A percentile compares a stretch with the other conserved stretches of the same genome.
These are phyloP conservation scores for Lactuca sativa DNA, from an alignment of 129 eudicot species.

Conservation along the genomic window DNA sequence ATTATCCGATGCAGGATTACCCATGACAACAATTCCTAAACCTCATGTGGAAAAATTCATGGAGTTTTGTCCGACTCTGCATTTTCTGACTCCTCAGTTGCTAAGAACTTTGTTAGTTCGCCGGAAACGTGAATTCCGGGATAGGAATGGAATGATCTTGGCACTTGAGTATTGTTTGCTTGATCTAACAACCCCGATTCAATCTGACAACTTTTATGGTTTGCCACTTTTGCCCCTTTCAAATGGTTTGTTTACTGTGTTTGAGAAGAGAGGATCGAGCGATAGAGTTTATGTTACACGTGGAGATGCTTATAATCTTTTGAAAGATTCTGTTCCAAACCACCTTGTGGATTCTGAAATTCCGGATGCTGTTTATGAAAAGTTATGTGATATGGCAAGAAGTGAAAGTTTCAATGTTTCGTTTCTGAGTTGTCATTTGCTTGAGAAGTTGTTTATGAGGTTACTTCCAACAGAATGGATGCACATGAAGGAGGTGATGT, in stretches of 20 bases:
- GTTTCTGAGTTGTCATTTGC: conserved; percentile 61
- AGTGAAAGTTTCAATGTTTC: conserved; percentile 73
- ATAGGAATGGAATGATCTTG: conserved; percentile 63
- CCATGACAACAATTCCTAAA: conserved; percentile 62
- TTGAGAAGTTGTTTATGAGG: conserved; percentile 73
- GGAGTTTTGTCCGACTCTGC: conserved; percentile 79
- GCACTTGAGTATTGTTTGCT: conserved; percentile 90
- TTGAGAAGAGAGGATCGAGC: conserved; percentile 61
- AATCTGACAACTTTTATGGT: conserved; percentile 59
- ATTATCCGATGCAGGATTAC: conserved; percentile 84
- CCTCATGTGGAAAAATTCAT: conserved; percentile 66
- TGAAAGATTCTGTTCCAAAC: conserved; percentile 76
- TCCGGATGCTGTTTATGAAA: conserved; percentile 56
- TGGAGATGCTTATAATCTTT: conserved; percentile 79
- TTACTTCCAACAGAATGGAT: conserved; percentile 91
- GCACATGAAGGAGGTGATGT: conserved; percentile 72
- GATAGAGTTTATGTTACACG: conserved; percentile 70
- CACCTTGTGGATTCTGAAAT: conserved; percentile 71
- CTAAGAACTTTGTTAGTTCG: conserved; percentile 75
- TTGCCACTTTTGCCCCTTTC: conserved; percentile 84
- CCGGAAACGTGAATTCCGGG: conserved; percentile 76
- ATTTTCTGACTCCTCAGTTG: conserved; percentile 84
- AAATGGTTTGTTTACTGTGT: conserved; percentile 64
- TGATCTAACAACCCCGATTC: conserved; percentile 61
- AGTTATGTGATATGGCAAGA: conserved; percentile 73